Base-by-base conservation (phyloP, 129 eudicot genomes). In the Calendula officinalis region DNA sequence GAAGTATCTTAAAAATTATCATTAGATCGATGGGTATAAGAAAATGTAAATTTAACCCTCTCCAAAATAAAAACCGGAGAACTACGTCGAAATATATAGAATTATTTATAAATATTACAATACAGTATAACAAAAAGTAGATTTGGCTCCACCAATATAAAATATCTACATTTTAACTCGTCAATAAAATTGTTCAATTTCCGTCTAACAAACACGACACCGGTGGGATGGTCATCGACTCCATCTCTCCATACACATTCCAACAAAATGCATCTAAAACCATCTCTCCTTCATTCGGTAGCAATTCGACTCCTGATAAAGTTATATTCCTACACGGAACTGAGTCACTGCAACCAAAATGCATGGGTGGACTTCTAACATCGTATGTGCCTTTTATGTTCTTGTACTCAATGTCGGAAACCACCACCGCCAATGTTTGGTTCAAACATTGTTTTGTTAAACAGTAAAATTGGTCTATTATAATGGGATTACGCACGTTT, bases 381-480 rank as follows among this genome's bases (percentile, higher is more conserved):
- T 84, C 74, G 30, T 74, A 84, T 16, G 82, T 81, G 8, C 90
- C 90, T 13, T 67, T 77, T 42, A 84, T 80, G 57, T 67, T 64
- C 7, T 38, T 37, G 55, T 84, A 84, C 6, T 70, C 46, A 7
- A 81, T 50, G 62, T 61, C 60, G 0, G 76, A 73, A 4, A 84
- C 70, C 0, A 42, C 34, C 30, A 84, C 84, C 15, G 78, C 84
- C 2, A 82, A 84, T 14, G 86, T 84, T 3, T 64, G 75, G 47
- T 84, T 84, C 8, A 43, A 47, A 70, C 91, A 84, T 22, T 16
- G 56, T 55, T 38, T 63, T 15, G 75, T 51, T 6, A 64, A 62
- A 39, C 86, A 84, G 39, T 84, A 84, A 68, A 70, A 84, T 34
- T 84, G 91, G 80, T 84, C 91, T 5, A 84, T 84, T 41, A 84